These are phyloP conservation scores for Trichosporon asahii DNA, from an alignment of 1,284 basidiomycete genomes.

Conservation along the genomic window DNA sequence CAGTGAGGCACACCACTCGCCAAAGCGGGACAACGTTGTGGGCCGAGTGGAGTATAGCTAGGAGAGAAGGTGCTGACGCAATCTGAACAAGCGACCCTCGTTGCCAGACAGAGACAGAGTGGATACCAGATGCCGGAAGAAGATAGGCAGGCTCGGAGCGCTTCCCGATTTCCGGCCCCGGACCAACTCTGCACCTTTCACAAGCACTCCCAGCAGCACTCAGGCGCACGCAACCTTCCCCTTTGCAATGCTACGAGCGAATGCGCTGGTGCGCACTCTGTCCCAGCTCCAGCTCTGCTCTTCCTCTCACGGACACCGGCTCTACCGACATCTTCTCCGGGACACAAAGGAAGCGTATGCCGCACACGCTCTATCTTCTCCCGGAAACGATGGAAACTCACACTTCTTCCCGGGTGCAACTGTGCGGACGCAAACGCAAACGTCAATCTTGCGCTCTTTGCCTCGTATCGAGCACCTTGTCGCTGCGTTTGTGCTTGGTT, in stretches of 20 bases:
- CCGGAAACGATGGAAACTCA: neutral
- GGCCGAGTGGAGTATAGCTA: no score
- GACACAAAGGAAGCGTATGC: neutral
- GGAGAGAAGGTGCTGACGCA: neutral
- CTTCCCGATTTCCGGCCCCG: neutral
- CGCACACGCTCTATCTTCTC: neutral
- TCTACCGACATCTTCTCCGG: neutral
- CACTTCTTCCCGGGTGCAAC: neutral
- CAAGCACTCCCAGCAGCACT: no score
- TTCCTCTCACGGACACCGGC: neutral
- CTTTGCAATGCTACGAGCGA: no score
- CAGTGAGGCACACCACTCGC: neutral
- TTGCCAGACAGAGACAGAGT: neutral
- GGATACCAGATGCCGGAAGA: neutral
- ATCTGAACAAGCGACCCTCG: neutral
- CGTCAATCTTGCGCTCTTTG: neutral
- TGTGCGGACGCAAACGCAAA: neutral
- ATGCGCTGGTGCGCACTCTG: neutral
- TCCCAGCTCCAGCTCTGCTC: no score
- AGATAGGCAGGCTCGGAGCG: neutral
- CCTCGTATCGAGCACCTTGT: no score
- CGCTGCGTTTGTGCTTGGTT: no score
- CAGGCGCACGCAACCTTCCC: no score
- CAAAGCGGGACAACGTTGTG: neutral
- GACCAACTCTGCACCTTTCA: neutral